These are phyloP conservation scores for Aristolochia californica DNA, from an alignment of 164 flowering plant genomes.

Conservation along the genomic window DNA sequence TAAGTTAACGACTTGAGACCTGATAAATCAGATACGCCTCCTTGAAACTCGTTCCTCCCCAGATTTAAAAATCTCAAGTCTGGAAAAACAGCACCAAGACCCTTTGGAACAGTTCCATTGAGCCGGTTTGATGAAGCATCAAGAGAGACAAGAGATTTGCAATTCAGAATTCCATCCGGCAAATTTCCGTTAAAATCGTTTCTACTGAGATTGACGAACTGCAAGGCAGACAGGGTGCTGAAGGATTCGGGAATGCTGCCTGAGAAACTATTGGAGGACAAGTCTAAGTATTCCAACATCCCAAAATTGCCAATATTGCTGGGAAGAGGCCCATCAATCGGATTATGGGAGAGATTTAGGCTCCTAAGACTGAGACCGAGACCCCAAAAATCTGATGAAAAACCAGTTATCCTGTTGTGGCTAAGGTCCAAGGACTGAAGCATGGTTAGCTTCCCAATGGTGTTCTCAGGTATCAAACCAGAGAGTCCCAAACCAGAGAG, in stretches of 20 bases:
- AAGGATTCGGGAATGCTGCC: conserved; percentile 52
- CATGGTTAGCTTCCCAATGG: conserved; percentile 69
- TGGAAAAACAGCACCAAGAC: conserved; percentile 53
- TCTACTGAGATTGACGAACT: conserved; percentile 35
- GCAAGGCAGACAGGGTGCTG: conserved; percentile 39
- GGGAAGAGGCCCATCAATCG: conserved; percentile 48
- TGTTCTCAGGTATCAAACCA: conserved; percentile 70
- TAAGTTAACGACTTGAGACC: conserved; percentile 34
- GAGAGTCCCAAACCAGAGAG: conserved; percentile 54
- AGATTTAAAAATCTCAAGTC: conserved; percentile 47
- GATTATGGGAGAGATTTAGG: conserved; percentile 61
- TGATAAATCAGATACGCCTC: conserved; percentile 43
- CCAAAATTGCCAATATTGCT: conserved; percentile 76
- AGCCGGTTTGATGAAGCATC: conserved; percentile 53
- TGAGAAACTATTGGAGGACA: conserved; percentile 55
- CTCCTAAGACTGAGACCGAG: conserved; percentile 37
- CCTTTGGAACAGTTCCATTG: conserved; percentile 51
- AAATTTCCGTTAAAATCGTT: conserved; percentile 44
- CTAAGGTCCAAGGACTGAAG: conserved; percentile 76
- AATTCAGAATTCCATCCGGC: conserved; percentile 41
- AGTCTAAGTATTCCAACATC: conserved; percentile 41
- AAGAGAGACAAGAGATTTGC: conserved; percentile 34
- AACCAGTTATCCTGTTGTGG: conserved; percentile 52
- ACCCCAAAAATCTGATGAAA: conserved; percentile 83
- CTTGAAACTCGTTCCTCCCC: conserved; percentile 53